phyloP scores from a whole-genome alignment of 768 basidiomycete species.

The Pseudohyphozyma bogoriensis region DNA sequence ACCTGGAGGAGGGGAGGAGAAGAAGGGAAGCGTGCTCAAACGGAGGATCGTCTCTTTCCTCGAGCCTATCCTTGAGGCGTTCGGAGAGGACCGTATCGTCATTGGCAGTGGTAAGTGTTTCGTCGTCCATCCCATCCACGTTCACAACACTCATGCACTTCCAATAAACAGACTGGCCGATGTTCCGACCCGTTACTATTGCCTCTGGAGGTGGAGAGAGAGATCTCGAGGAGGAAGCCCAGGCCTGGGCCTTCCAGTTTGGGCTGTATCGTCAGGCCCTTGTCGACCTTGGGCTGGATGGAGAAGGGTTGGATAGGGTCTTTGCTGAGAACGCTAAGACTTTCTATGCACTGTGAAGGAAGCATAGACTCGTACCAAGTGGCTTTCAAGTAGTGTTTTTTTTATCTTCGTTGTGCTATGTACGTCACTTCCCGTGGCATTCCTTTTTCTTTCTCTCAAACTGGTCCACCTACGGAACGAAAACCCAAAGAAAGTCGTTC shows the following conservation, averaged over 20 bases:
- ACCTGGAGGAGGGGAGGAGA: neutral
- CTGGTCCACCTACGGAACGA: too few relatives aligned
- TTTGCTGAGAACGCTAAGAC: slow-evolving; percentile 17
- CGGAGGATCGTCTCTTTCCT: slow-evolving; percentile 9
- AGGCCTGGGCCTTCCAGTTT: slow-evolving; percentile 21
- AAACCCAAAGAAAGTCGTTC: too few relatives aligned
- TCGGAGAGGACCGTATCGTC: neutral
- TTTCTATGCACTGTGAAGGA: slow-evolving; percentile 1
- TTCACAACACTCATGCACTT: neutral
- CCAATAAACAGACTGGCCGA: slow-evolving; percentile 22
- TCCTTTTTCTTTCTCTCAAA: too few relatives aligned
- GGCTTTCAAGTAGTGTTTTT: too few relatives aligned
- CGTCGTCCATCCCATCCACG: neutral
- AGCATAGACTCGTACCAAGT: too few relatives aligned
- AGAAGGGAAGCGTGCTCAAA: slow-evolving; percentile 7
- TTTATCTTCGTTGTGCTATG: too few relatives aligned
- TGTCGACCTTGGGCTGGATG: slow-evolving; percentile 17
- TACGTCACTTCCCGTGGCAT: too few relatives aligned
- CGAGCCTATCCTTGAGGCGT: slow-evolving; percentile 27
- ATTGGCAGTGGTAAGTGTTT: neutral
- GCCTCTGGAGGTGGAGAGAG: neutral
- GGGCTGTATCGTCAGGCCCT: slow-evolving; percentile 23
- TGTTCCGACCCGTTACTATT: slow-evolving; percentile 18
- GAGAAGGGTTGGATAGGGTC: slow-evolving; percentile 15
- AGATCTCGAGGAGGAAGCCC: neutral